Conservation (phyloP, 2,329 filamentous ascomycete species). For the Byssochlamys sp. region DNA sequence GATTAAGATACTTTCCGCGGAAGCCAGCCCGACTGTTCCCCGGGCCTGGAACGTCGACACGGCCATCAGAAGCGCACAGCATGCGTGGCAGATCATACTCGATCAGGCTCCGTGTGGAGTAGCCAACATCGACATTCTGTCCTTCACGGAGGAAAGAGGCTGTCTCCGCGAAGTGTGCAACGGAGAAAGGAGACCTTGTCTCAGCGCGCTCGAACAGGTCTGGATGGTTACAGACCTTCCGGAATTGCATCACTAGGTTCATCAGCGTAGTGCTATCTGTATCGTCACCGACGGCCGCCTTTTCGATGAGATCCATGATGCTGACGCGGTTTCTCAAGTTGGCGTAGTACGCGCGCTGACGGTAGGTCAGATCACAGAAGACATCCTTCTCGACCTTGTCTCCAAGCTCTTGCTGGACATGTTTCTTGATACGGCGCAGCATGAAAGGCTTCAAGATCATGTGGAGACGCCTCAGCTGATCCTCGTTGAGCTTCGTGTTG, state of each 20-base stretch:
- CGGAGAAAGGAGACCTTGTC: conserved; percentile 73
- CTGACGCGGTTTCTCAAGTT: conserved; percentile 94
- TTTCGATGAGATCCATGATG: conserved; percentile 96
- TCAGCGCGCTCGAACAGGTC: conserved; percentile 94
- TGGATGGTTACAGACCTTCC: conserved; percentile 97
- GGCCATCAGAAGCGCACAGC: conserved; percentile 70
- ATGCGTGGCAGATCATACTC: conserved; percentile 74
- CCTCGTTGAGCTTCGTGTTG: conserved; percentile 98
- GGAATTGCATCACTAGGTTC: conserved; percentile 99
- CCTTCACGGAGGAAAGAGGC: conserved; percentile 91
- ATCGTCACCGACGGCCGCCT: conserved; percentile 86
- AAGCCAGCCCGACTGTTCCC: conserved; percentile 72
- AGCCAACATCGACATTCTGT: conserved; percentile 64
- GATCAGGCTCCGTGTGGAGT: conserved; percentile 78
- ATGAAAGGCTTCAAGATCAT: conserved; percentile 99
- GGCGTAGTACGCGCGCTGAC: conserved; percentile 85
- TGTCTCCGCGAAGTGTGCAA: conserved; percentile 84
- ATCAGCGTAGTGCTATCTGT: conserved; percentile 91
- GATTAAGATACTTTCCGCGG: conserved; percentile 62
- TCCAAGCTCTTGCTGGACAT: conserved; percentile 95
- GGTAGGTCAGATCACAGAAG: conserved; percentile 92
- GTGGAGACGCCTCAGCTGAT: conserved; percentile 89
- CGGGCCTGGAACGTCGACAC: conserved; percentile 62
- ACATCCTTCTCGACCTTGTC: conserved; percentile 97
- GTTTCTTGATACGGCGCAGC: conserved; percentile 98